phyloP scores from a whole-genome alignment of 345 rosid genomes.

The Salix viminalis region DNA sequence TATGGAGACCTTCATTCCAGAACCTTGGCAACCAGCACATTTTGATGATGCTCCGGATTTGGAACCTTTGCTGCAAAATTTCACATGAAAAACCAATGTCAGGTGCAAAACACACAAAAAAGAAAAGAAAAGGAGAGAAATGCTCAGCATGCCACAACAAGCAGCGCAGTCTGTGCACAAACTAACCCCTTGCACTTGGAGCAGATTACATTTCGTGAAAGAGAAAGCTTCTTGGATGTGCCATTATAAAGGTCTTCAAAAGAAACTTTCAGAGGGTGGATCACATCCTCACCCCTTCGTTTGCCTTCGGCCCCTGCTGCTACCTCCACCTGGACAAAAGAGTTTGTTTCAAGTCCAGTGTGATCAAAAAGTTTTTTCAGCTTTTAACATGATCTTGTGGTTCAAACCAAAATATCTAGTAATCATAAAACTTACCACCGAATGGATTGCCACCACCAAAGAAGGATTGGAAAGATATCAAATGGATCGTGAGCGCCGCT shows the following conservation, averaged over 20 bases:
- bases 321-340: constrained; percentile 45
- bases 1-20: constrained; percentile 40
- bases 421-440: constrained; percentile 36
- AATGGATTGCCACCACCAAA: constrained; percentile 78
- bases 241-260: constrained; percentile 82
- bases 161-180: not conserved
- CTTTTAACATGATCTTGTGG: too few relatives aligned
- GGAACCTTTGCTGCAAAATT: constrained; percentile 31
- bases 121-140: not conserved
- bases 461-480: constrained; percentile 73
- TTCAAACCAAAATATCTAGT: not conserved
- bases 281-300: constrained; percentile 88
- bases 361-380: not conserved
- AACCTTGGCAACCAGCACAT: constrained; percentile 38
- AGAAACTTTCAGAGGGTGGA: constrained; percentile 82
- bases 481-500: constrained; percentile 62
- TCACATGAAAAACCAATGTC: not conserved
- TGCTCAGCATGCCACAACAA: not conserved
- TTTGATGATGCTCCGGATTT: constrained; percentile 38
- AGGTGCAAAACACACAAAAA: not conserved
- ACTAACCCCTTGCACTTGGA: constrained; percentile 87
- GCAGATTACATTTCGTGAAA: constrained; percentile 70
- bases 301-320: constrained; percentile 85
- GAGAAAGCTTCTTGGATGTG: constrained; percentile 74
- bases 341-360: not conserved